Base-by-base conservation (phyloP, 768 basidiomycete genomes). In the Roridomyces roridus region DNA sequence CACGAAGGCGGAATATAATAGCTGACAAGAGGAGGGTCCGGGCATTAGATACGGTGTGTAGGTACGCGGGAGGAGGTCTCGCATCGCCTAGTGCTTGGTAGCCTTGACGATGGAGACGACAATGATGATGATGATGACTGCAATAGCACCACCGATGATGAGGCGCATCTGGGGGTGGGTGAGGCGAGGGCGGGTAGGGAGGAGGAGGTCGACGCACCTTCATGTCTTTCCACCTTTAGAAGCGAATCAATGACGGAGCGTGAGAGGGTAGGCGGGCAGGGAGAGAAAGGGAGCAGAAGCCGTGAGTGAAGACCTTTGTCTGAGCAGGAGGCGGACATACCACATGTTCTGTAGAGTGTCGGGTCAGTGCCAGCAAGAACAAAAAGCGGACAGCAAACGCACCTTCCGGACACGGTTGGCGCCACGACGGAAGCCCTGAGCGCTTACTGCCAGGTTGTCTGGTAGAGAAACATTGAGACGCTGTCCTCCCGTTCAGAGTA, bases 331-430 rank as follows among this genome's bases (percentile, higher is more conserved):
- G 51, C 51, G 36, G 46, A 42, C 90, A 76, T 85, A 92, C 92
- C 92, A 94, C 92, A 94, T 94, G 70, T 92, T 94, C 92, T 93
- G 64, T 37, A 21, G 51, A 55, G 48, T 25, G 7, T 35, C n/a
- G 45, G 37, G 42, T 37, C 21, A 51, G 23, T 20, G 23, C 31
- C 15, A 34, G 31, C 31, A 52, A 37, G 47, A 17, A 52, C 42
- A 34, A 46, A 34, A 18, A 12, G 36, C 45, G n/a, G 24, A 50
- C 48, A n/a, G 34, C 40, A 23, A 23, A 80, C 85, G 64, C 68
- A 95, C 94, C 85, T 98, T 99, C 72, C 97, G 88, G 49, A 99
- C 97, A 58, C 93, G 84, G 78, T 98, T 98, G 48, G 97, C 97
- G 63, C 97, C 96, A 62, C 94, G 85, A 60, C 95, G 88, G 86